Base-by-base conservation (phyloP, 805 yeast species). In the Metschnikowia reukaufii region DNA sequence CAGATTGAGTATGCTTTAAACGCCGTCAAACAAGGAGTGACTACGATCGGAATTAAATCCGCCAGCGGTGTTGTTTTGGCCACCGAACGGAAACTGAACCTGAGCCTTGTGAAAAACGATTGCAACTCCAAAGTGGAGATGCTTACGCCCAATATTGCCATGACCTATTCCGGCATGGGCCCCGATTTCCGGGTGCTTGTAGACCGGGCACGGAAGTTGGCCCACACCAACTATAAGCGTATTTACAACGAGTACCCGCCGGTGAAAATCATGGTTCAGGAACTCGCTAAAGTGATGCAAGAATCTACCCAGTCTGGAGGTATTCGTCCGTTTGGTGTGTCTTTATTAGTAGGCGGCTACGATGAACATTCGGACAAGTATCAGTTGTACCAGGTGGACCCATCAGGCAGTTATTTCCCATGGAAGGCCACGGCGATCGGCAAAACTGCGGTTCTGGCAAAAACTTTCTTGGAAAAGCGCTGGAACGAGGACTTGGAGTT, bases 361-460 rank as follows among this genome's bases (percentile, higher is more conserved):
- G 98, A 94, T 64, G 89, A 85, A 31, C 82, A 78, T 58, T 76
- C 80, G 13, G 83, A 83, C 23, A 57, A 56, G 30, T 91, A 80
- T 67, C 87, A 87, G 63, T 76, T 94, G 50, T 94, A 94, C 67
- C 99, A 94, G 70, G 96, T 94, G 39, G 99, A 94, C 71, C 99
- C 99, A 4, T 86, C 96, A 3, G 99, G 99, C 8, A 83, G 97
- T 34, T 94, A 86, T 67, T 94, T 88, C 78, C 98, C 99, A 8
- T 94, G 99, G 99, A 94, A 92, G 70, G 99, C 99, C 32, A 92
- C 99, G 3, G 98, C 99, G 19, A 94, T 94, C 59, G 99, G 99
- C 54, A 91, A 90, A 64, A 96, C 97, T 20, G 84, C 97, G 3
- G 82, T 83, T 36, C 88, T 96, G n/a, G 99, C 98, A 30, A 94